A percentile compares a stretch with the other conserved stretches of the same genome.
These are phyloP conservation scores for Helianthus annuus DNA, from an alignment of 129 eudicot genomes.

Conservation along the genomic window HanXRQr2.0-SUNRISE NC_035433.2:126817605-126818104, in stretches of 20 bases:
- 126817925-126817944: neutral
- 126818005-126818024: too few relatives aligned
- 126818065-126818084: too few relatives aligned
- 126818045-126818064: too few relatives aligned
- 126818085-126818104: too few relatives aligned
- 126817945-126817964: neutral
- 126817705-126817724: too few relatives aligned
- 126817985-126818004: neutral
- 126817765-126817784: constrained; percentile 7
- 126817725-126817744: too few relatives aligned
- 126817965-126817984: neutral
- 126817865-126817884: neutral
- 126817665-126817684: too few relatives aligned
- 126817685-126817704: too few relatives aligned
- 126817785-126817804: neutral
- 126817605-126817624: too few relatives aligned
- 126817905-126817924: neutral
- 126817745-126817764: neutral
- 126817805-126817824: neutral
- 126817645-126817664: too few relatives aligned
- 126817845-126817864: neutral
- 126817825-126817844: neutral
- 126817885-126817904: constrained; percentile 5
- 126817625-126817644: too few relatives aligned
- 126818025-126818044: too few relatives aligned